phyloP scores from a whole-genome alignment of 345 rosid species.

The Corymbia maculata region DNA sequence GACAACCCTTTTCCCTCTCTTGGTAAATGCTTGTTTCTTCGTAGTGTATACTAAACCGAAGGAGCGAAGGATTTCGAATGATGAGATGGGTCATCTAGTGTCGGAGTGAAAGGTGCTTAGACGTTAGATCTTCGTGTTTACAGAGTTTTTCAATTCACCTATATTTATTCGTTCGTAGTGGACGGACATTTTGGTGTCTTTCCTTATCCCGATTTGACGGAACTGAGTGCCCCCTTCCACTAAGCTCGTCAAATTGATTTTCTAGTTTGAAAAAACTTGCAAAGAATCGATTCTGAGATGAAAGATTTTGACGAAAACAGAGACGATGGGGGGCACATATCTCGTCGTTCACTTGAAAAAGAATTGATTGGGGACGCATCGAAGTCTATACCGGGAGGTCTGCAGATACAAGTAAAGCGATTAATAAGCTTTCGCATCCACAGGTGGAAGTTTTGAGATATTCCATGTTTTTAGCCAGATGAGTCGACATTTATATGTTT shows the following conservation, averaged over 20 bases:
- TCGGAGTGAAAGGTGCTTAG: not conserved
- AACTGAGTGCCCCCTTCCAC: not conserved
- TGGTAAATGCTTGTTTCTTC: not conserved
- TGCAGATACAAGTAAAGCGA: not conserved
- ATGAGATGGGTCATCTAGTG: not conserved
- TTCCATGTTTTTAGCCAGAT: not conserved
- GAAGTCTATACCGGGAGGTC: not conserved
- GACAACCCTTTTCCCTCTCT: not conserved
- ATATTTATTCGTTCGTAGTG: not conserved
- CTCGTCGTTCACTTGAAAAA: not conserved
- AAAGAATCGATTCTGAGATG: not conserved
- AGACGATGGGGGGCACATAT: not conserved
- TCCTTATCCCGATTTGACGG: not conserved
- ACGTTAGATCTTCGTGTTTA: not conserved
- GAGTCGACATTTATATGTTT: too few species aligned
- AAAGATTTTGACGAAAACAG: not conserved
- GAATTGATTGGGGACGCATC: not conserved
- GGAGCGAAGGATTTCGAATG: not conserved
- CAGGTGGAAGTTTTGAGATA: not conserved
- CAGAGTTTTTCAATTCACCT: not conserved
- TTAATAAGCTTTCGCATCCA: not conserved
- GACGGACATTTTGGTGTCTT: not conserved
- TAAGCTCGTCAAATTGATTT: not conserved
- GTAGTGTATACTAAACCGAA: too few species aligned
- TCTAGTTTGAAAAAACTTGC: not conserved